Base-by-base conservation (phyloP, 1,139 yeast genomes). In the Pichia sp. region DNA sequence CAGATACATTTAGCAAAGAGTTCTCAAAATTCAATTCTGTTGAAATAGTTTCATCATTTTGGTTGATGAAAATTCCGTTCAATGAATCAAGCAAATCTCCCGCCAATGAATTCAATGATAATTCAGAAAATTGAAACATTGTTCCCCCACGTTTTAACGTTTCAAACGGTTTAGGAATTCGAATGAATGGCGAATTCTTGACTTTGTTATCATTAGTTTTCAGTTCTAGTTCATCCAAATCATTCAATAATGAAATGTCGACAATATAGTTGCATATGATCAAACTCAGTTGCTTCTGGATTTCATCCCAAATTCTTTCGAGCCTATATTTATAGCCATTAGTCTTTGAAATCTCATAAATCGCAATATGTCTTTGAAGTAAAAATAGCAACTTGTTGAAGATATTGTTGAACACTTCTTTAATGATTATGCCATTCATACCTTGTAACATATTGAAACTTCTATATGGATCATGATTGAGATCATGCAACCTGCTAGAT, bases 371-470 rank as follows among this genome's bases (percentile, higher is more conserved):
- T 34, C 77, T 75, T 64, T 86, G 95, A 29, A 86, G 62, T 5
- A 85, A 79, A 27, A 79, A 72, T 44, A 83, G 65, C 45, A 79
- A 64, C 58, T 79, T 81, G 29, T 77, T 67, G 55, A 84, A 86
- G 8, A 85, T 68, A 2, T 79, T 71, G 60, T 85, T 79, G 54
- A 85, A 84, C 42, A 86, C 68, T 53, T 85, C 90, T 53, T 81
- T 79, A 38, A 86, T 66, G 0, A 85, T 71, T 1, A 74, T 61
- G 1, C 83, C 77, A 11, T 81, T 68, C 28, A 75, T 63, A 49
- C 80, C 85, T 44, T 66, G 69, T 44, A 58, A 57, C 2, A 69
- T 54, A n/a, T 65, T 66, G 44, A 62, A 60, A 27, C 59, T 61
- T 16, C 2, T 16, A 16, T 16, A 16, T 16, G 23, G 23, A 16